Evolutionary conservation across 1,284 basidiomycete species (phyloP), one percentile per base, ranked within the genome.

Genomic region (Puccinia sorghi): DNA sequence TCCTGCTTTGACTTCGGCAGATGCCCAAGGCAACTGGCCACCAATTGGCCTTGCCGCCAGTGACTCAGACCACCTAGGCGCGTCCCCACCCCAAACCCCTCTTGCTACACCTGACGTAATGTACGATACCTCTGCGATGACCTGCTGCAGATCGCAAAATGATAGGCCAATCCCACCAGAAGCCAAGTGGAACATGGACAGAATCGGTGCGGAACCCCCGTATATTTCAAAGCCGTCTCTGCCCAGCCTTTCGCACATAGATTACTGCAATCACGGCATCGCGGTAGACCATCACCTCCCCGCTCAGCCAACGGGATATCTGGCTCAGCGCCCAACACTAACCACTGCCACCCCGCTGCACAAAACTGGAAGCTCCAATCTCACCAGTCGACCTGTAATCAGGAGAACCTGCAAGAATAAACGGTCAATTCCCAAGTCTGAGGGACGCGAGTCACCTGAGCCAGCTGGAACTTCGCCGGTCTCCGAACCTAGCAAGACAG

Each of bases 61-160:
- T 20, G 57, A 63, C 13, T 73, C 72, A 6, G 72, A 73, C 41
- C 54, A 15, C n/a, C 13, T 73, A 6, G 57, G 32, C 7, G 37
- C 72, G 13, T 46, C 72, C n/a, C 69, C 69, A 37, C 69, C 69
- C 11, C 69, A 71, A 11, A 71, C 69, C 17, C 69, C 69, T 71
- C 69, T 71, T 50, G 32, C 32, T 32, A 71, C 69, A n/a, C 69
- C 69, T 13, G 52, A 71, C 11, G 37, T 71, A 27, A 50, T 71
- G 20, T 71, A 52, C 32, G 69, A 71, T 39, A 7, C 69, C 15
- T 52, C 46, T 71, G 37, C 41, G 46, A 52, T 71, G 48, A 11
- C 69, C 25, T 52, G 52, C 48, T 39, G 46, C 48, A 71, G 37
- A 20, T 54, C 48, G 12, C 69, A 71, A 13, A 52, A 22, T 37